These are phyloP conservation scores for Claviceps arundinis DNA, from an alignment of 2,329 filamentous ascomycete genomes.

Conservation along the genomic window DNA sequence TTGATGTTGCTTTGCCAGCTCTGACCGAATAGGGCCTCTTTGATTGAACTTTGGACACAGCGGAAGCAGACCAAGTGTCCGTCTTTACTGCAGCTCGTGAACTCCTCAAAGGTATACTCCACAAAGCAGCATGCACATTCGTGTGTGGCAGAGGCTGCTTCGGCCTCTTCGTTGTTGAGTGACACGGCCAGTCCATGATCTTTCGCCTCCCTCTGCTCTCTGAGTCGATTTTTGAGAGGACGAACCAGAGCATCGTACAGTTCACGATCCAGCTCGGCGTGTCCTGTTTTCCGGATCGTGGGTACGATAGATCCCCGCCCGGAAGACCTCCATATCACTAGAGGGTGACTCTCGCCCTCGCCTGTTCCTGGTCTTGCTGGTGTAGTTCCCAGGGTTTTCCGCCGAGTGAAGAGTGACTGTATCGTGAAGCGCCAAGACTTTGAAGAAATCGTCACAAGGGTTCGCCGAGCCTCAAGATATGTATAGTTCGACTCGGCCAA, in stretches of 20 bases:
- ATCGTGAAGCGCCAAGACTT: conserved; percentile 70
- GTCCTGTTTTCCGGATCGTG: conserved; percentile 52
- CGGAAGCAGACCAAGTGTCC: conserved; percentile 67
- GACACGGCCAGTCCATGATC: conserved; percentile 40
- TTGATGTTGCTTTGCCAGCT: conserved; percentile 77
- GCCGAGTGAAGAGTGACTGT: conserved; percentile 54
- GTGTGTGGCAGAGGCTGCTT: conserved; percentile 39
- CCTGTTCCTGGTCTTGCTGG: conserved; percentile 24
- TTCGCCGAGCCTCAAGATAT: conserved; percentile 58
- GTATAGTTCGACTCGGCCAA: conserved; percentile 71
- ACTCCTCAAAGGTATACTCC: conserved; percentile 57
- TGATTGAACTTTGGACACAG: conserved; percentile 70
- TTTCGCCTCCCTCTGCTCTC: conserved; percentile 30
- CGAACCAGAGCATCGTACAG: conserved; percentile 43
- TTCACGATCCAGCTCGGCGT: conserved; percentile 49
- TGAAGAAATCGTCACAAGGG: conserved; percentile 53
- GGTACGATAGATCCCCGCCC: conserved; percentile 45
- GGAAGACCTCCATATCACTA: conserved; percentile 47
- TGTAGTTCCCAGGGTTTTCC: conserved; percentile 29
- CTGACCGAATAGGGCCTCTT: conserved; percentile 85
- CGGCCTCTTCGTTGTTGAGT: conserved; percentile 46
- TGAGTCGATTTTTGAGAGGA: conserved; percentile 35
- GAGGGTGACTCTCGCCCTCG: conserved; percentile 45
- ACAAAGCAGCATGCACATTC: conserved; percentile 74
- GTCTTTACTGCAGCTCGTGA: conserved; percentile 54